Conservation (phyloP, 345 rosid genomes). For the Pistacia atlantica region DNA sequence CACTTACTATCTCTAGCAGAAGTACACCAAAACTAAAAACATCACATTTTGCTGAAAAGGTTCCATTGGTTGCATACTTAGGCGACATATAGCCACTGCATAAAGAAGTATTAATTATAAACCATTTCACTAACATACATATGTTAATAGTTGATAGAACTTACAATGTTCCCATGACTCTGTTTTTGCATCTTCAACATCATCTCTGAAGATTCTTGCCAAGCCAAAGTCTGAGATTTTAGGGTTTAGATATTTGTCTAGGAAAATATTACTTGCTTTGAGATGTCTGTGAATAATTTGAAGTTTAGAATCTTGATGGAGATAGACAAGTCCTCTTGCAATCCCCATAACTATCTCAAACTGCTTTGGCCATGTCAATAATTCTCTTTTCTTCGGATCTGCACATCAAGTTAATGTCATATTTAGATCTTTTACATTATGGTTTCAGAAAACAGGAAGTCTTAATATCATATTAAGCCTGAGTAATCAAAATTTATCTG, state of each 20-base stretch:
- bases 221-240: conserved; percentile 23
- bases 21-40: conserved; percentile 14
- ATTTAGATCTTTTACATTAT: too few relatives aligned
- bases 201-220: conserved; percentile 13
- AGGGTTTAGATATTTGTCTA: conserved; percentile 16
- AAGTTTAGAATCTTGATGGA: conserved; percentile 19
- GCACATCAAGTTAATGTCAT: background rate
- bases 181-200: background rate
- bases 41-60: background rate
- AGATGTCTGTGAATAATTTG: conserved; percentile 19
- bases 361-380: conserved; percentile 5
- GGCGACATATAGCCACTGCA: conserved; percentile 22
- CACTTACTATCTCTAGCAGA: conserved; percentile 5
- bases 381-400: background rate
- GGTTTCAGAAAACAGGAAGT: too few relatives aligned
- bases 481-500: too few relatives aligned
- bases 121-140: background rate
- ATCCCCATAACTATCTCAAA: conserved; percentile 7
- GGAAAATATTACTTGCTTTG: conserved; percentile 11
- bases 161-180: conserved; percentile 22
- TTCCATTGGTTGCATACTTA: conserved; percentile 5
- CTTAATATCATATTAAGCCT: too few relatives aligned
- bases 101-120: background rate
- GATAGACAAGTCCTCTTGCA: conserved; percentile 19
- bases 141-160: background rate